Evolutionary conservation across 441 rosid genomes (phyloP), one percentile per base, ranked within the genome.

Genomic region (Theobroma grandiflorum): DNA sequence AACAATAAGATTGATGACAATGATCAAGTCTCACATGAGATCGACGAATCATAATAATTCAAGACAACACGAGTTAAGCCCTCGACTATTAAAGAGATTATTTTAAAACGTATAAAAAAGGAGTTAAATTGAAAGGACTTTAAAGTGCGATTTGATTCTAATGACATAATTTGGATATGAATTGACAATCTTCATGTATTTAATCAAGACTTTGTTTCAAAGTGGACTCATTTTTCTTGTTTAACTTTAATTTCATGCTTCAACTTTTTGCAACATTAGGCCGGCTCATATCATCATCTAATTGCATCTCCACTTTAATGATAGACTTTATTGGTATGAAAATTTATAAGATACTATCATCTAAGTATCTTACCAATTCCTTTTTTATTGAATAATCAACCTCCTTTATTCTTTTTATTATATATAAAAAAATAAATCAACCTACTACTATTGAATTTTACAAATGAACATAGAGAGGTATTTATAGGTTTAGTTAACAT

Each of bases 111-210:
- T 15, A 40, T 40, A 18, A 8, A 38, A n/a, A 42, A 16, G 6
- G 3, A 7, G 12, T 66, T 8, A 18, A 18, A 67, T 16, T 0
- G 33, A 6, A 11, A 61, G 9, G 59, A n/a, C 59, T 38, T 38
- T 43, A 40, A 62, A 42, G 78, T 69, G 73, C 4, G 67, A 77
- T 74, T 72, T 67, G 80, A 81, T 75, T 78, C 72, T 71, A 52
- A 63, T 49, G 75, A 11, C 74, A 58, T 10, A 45, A 50, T 84
- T 57, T 76, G 58, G 64, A 55, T 55, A 77, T 53, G 74, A 50
- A 20, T 26, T 74, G 78, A 87, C 80, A 49, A 62, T 72, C 79
- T 78, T 53, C 31, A 15, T 72, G 10, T 83, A 74, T 76, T 68
- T 50, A 76, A 49, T 69, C 12, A 16, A 38, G 2, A 55, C 35